Evolutionary conservation across 1,284 basidiomycete species (phyloP), one percentile per base, ranked within the genome.

Genomic region (Afroboletus lepidellus): DNA sequence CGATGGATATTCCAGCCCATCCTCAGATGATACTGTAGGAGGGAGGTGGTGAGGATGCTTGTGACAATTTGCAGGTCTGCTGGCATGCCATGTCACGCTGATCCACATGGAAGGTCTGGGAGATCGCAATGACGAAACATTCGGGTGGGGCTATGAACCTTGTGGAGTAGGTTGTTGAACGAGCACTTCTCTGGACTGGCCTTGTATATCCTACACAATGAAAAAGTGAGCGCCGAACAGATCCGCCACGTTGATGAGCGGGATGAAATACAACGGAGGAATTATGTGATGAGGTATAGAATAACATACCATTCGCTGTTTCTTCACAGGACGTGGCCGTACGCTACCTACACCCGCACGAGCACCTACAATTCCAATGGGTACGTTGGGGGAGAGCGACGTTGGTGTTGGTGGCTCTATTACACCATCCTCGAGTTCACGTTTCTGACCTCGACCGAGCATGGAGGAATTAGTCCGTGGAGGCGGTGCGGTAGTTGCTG

Each of bases 251-350:
- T 13, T 57, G 57, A 48, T 18, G 13, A 2, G 38, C 21, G 30
- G 24, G 4, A 23, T 24, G 37, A 39, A 6, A 8, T 30, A 42
- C 23, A 15, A 16, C 23, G 27, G 24, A 16, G 32, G 23, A 46
- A 36, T 32, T 21, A 23, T 16, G 45, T 1, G 8, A 38, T 42
- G 25, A 41, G 18, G 13, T 9, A 7, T 50, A 49, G 51, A 52
- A 54, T 53, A 24, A 62, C 56, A 74, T 60, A 90, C 87, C 81
- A 86, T 74, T 57, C 86, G 77, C 65, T 84, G 85, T 69, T 87
- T 90, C 77, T 90, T 90, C 44, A 85, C 63, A 37, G 87, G 87
- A 58, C 88, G 74, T 25, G 87, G 85, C 54, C 84, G 75, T 16
- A 77, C 79, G 45, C 77, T 79, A 15, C 71, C 74, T 50, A 71